A percentile compares a stretch with the other conserved stretches of the same genome.
Evolutionary conservation across 257 asterid genomes (phyloP).

Genomic region (Ballota nigra): DNA sequence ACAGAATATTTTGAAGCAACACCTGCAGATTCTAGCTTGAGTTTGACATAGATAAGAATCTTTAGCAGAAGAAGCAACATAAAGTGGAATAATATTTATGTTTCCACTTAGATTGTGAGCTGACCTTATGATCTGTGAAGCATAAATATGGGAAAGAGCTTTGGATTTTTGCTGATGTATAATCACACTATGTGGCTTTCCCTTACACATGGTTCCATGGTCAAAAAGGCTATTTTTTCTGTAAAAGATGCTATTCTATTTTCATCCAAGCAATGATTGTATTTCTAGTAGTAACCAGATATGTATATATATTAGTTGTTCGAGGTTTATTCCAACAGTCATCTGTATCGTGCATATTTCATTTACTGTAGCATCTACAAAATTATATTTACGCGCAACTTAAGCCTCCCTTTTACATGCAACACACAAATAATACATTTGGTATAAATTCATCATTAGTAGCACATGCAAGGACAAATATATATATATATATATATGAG

Average conservation of each 20-base stretch:
- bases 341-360: too few relatives aligned
- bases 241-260: neutral
- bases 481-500: too few relatives aligned
- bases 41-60: slow-evolving; percentile 26
- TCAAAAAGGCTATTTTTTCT: neutral
- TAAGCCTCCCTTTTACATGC: too few relatives aligned
- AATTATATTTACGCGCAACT: too few relatives aligned
- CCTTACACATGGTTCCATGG: neutral
- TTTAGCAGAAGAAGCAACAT: slow-evolving; percentile 22
- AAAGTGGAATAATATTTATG: slow-evolving; percentile 1
- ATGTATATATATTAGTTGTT: too few relatives aligned
- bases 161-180: neutral
- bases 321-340: too few relatives aligned
- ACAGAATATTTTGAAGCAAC: slow-evolving; percentile 19
- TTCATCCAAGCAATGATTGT: neutral
- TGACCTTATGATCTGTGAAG: slow-evolving; percentile 14
- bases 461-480: too few relatives aligned
- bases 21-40: slow-evolving; percentile 24
- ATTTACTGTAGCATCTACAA: too few relatives aligned
- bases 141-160: slow-evolving; percentile 6
- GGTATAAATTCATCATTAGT: too few relatives aligned
- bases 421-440: too few relatives aligned
- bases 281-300: neutral
- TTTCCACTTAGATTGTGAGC: slow-evolving; percentile 23
- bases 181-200: neutral